These are phyloP conservation scores for Vitis labrusca DNA, from an alignment of 164 flowering plant genomes.

Conservation along the genomic window DNA sequence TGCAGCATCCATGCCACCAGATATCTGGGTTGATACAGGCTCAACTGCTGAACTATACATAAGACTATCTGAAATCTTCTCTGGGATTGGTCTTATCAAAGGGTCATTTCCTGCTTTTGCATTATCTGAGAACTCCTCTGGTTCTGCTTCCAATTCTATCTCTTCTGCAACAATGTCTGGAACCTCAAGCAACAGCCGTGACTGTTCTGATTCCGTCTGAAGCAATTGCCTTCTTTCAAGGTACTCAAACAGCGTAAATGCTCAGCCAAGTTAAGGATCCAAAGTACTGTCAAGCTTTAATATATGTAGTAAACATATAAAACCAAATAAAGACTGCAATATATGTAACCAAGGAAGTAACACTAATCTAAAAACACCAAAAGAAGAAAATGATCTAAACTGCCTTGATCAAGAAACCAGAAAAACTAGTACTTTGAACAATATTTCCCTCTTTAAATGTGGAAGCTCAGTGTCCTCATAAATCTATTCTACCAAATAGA, in stretches of 20 bases:
- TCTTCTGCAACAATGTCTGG: slow-evolving; percentile 34
- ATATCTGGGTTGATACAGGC: background rate
- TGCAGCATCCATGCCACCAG: slow-evolving; percentile 7
- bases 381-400: too few species aligned
- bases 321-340: too few species aligned
- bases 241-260: slow-evolving; percentile 24
- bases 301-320: too few species aligned
- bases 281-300: background rate
- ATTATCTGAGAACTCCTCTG: slow-evolving; percentile 5
- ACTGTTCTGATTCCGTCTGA: slow-evolving; percentile 27
- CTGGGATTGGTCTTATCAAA: slow-evolving; percentile 1
- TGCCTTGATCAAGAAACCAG: too few species aligned
- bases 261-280: slow-evolving; percentile 26
- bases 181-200: slow-evolving; percentile 26
- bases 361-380: too few species aligned
- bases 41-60: background rate
- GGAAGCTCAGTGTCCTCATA: too few species aligned
- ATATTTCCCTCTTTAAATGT: too few species aligned
- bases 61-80: slow-evolving; percentile 12
- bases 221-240: slow-evolving; percentile 29
- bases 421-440: too few species aligned
- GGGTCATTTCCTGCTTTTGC: slow-evolving; percentile 5
- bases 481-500: too few species aligned
- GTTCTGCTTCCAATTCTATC: slow-evolving; percentile 5
- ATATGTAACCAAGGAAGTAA: too few species aligned